Conservation (phyloP, 1,284 basidiomycete species). For the Anthracocystis setariae region DNA sequence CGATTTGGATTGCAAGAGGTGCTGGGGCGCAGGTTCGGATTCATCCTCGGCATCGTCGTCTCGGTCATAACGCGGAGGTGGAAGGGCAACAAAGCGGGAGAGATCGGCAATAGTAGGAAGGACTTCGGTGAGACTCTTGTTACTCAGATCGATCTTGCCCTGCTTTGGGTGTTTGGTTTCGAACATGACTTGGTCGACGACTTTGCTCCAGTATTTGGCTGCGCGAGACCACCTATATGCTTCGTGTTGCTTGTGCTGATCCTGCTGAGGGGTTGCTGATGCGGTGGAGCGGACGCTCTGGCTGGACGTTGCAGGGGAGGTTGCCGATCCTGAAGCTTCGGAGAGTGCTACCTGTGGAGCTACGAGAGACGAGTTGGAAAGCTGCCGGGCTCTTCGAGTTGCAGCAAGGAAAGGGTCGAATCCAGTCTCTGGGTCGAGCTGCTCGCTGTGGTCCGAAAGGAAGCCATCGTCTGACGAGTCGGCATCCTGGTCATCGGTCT, state of each 20-base stretch:
- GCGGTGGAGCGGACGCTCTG: conserved; percentile 3
- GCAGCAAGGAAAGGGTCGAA: conserved; percentile 48
- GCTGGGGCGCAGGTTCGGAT: conserved; percentile 6
- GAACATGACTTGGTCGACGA: conserved; percentile 42
- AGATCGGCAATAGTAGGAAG: conserved; percentile 44
- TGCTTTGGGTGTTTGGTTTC: conserved; percentile 28
- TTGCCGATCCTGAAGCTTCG: conserved; percentile 12
- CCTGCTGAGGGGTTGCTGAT: background rate
- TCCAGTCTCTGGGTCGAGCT: conserved; percentile 44
- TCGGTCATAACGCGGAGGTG: conserved; percentile 38
- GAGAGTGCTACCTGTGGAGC: conserved; percentile 6
- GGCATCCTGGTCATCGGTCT: conserved; percentile 10
- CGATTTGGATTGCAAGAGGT: conserved; percentile 33
- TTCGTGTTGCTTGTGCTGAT: conserved; percentile 13
- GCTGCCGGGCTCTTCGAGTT: conserved; percentile 30
- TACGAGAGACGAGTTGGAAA: conserved; percentile 18
- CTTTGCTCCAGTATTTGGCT: conserved; percentile 43
- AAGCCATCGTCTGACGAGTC: conserved; percentile 46
- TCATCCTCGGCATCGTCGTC: conserved; percentile 7
- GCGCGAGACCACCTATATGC: conserved; percentile 32
- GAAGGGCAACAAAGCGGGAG: conserved; percentile 43
- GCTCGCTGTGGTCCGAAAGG: conserved; percentile 44
- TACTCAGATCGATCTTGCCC: conserved; percentile 37
- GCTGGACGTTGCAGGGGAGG: conserved; percentile 29
- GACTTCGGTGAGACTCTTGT: conserved; percentile 38